Evolutionary conservation across 2,329 filamentous ascomycete species (phyloP), one percentile per base, ranked within the genome.

Genomic region (Elsinoe arachidis): DNA sequence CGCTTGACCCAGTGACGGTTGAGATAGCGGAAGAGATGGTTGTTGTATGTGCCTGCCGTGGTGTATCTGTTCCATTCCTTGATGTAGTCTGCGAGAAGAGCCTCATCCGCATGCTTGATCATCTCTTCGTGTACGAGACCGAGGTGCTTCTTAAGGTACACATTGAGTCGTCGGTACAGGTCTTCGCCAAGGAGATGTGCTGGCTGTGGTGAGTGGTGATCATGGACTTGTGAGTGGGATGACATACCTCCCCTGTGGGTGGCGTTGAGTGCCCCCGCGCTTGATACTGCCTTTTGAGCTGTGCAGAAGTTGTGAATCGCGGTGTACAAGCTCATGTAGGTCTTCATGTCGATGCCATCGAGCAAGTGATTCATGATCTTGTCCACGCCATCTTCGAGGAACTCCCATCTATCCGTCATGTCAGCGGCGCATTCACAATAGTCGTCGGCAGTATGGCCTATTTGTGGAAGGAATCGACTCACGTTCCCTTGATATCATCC

Each of bases 271-370:
- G 68, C 69, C 26, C 71, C 72, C 68, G 70, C 66, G 68, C 73
- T 73, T 63, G 82, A 81, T 44, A 91, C 84, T 1, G 90, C 90
- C 72, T 97, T 97, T 72, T 97, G 93, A 21, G 93, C 96, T 58
- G 93, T 99, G 73, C 93, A 99, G 73, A 99, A 99, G 76, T 99
- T 96, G 76, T 99, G 93, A 52, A 99, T 93, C 60, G 91, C 90
- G 55, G 92, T 96, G 75, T 97, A 97, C 60, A 96, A 84, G 58
- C 88, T 90, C 92, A 97, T 96, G 74, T 97, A 97, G 79, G 89
- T 92, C 66, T 87, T 83, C 85, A 97, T 90, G 68, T 96, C 91
- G 74, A 99, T 88, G 60, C 93, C 93, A 63, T 90, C 87, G 67
- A 92, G 88, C 26, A 97, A 80, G 68, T 95, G 88, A 65, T 84